phyloP scores from a whole-genome alignment of 2,329 filamentous ascomycete species.

The Aspergillus chevalieri region DNA sequence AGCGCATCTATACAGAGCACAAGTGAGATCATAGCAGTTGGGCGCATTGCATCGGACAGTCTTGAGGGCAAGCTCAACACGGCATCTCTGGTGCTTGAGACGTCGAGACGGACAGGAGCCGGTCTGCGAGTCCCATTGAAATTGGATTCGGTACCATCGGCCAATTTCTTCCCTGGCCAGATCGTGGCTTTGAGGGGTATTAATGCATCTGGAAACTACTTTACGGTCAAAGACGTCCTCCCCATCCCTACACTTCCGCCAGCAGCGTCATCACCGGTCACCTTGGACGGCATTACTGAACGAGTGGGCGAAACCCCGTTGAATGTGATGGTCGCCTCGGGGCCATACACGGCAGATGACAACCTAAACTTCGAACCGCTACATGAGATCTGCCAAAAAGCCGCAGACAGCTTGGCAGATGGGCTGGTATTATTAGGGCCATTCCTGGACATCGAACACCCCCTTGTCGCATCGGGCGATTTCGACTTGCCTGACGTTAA shows the following conservation, averaged over 20 bases:
- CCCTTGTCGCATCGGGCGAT: slow-evolving; percentile 72
- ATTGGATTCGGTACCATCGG: slow-evolving; percentile 60
- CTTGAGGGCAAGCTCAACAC: slow-evolving; percentile 78
- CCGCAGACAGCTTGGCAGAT: slow-evolving; percentile 69
- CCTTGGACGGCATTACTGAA: slow-evolving; percentile 63
- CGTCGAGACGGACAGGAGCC: slow-evolving; percentile 73
- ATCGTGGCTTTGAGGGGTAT: slow-evolving; percentile 81
- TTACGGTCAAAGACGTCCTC: slow-evolving; percentile 71
- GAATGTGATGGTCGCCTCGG: slow-evolving; percentile 70
- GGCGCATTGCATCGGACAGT: slow-evolving; percentile 83
- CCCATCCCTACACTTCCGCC: slow-evolving; percentile 66
- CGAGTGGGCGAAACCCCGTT: slow-evolving; percentile 66
- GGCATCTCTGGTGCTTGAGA: slow-evolving; percentile 81
- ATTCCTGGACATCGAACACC: slow-evolving; percentile 88
- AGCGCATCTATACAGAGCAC: slow-evolving; percentile 81
- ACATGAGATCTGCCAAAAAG: slow-evolving; percentile 71
- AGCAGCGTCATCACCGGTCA: slow-evolving; percentile 62
- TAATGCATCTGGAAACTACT: slow-evolving; percentile 79
- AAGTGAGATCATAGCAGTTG: slow-evolving; percentile 80
- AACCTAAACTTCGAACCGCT: slow-evolving; percentile 87
- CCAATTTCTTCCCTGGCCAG: slow-evolving; percentile 89
- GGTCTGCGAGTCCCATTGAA: slow-evolving; percentile 76
- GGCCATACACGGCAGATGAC: slow-evolving; percentile 87
- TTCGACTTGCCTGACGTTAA: slow-evolving; percentile 67
- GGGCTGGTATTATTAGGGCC: slow-evolving; percentile 75